Percentiles rank a stretch among this genome's conserved stretches.
Evolutionary conservation across 345 rosid species (phyloP).

Genomic region (Boechera stricta): DNA sequence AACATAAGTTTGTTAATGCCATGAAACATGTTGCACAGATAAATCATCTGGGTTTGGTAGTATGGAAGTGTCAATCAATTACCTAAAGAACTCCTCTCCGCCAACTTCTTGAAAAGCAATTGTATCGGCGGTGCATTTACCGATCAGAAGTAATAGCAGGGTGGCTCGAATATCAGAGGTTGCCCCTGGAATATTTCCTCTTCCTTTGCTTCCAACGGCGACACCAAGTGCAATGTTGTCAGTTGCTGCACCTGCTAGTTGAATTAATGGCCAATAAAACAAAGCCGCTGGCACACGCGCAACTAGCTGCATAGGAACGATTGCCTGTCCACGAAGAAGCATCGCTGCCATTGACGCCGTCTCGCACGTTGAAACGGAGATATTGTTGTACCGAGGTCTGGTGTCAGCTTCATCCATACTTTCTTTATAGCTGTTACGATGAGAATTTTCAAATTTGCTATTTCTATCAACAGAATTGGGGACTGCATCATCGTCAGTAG

Average conservation of each 20-base stretch:
- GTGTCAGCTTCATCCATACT: conserved; percentile 58
- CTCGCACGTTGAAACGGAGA: conserved; percentile 54
- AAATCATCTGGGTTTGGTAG: conserved; percentile 21
- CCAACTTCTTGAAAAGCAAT: conserved; percentile 87
- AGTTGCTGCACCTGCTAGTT: conserved; percentile 94
- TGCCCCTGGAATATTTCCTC: conserved; percentile 96
- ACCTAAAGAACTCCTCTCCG: conserved; percentile 96
- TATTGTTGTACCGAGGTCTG: conserved; percentile 52
- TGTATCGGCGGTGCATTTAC: conserved; percentile 95
- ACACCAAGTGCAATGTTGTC: conserved; percentile 93
- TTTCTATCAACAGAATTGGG: conserved; percentile 49
- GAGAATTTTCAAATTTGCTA: conserved; percentile 49
- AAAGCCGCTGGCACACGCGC: conserved; percentile 91
- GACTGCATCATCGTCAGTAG: conserved; percentile 55
- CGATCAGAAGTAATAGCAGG: conserved; percentile 83
- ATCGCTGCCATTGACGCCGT: conserved; percentile 95
- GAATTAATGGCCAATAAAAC: conserved; percentile 97
- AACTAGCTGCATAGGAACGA: conserved; percentile 93
- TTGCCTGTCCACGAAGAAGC: conserved; percentile 88
- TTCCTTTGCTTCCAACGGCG: conserved; percentile 99
- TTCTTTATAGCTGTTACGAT: conserved; percentile 51
- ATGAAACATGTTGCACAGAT: conserved; percentile 36
- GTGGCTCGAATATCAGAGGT: conserved; percentile 96
- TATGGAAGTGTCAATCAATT: conserved; percentile 36
- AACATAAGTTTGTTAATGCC: conserved; percentile 29